These are phyloP conservation scores for Xylaria palmicola DNA, from an alignment of 495 filamentous ascomycete genomes.

Conservation along the genomic window DNA sequence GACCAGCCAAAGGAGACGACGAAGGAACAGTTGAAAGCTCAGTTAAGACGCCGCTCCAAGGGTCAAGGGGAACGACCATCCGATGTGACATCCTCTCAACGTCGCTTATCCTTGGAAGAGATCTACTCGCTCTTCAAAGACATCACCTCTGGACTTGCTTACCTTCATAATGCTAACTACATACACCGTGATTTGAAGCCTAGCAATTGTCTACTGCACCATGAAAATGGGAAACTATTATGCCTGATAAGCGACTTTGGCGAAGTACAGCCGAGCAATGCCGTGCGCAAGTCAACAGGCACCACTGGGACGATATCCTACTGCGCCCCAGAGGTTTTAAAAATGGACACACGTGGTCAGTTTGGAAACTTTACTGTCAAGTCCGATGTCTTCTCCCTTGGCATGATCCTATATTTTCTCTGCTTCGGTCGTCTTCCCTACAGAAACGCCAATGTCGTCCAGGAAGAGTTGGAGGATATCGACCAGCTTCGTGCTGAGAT, in stretches of 20 bases:
- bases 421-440: constrained; percentile 93
- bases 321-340: constrained; percentile 91
- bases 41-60: constrained; percentile 73
- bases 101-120: constrained; percentile 76
- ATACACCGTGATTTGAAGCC: constrained; percentile 97
- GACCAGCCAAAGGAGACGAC: constrained; percentile 60
- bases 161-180: constrained; percentile 90
- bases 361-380: constrained; percentile 93
- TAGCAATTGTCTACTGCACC: constrained; percentile 88
- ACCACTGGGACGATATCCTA: constrained; percentile 96
- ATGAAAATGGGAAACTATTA: constrained; percentile 63
- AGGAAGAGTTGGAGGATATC: constrained; percentile 94
- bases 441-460: constrained; percentile 71
- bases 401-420: constrained; percentile 98
- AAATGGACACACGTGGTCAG: constrained; percentile 63
- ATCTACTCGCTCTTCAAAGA: constrained; percentile 97
- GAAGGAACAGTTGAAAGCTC: constrained; percentile 82
- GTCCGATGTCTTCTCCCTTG: constrained; percentile 93
- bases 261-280: constrained; percentile 82
- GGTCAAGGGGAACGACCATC: constrained; percentile 45
- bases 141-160: constrained; percentile 85
- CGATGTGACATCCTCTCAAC: constrained; percentile 49
- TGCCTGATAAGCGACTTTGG: constrained; percentile 97
- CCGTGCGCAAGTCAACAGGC: constrained; percentile 79
- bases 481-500: constrained; percentile 87